Evolutionary conservation across 1,284 basidiomycete genomes (phyloP), one percentile per base, ranked within the genome.

Genomic region (Cystobasidium sp.): DNA sequence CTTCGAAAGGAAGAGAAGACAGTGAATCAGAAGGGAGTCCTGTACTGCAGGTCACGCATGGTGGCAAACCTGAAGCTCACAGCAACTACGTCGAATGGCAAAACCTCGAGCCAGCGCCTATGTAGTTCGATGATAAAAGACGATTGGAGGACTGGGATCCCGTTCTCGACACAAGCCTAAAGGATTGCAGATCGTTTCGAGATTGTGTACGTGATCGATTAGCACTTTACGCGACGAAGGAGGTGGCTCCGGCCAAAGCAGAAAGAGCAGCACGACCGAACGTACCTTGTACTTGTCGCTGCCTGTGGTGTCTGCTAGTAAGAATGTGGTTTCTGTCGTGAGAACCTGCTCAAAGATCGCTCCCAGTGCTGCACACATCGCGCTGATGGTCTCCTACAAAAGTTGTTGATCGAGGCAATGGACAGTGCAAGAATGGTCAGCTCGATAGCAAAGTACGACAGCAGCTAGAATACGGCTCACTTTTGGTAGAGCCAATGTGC

Each of bases 231-330:
- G 56, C 56, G 56, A 43, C 9, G 18, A 18, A 12, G 7, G 12
- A 41, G 43, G 37, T 10, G 43, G 56, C 56, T 14, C 6, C 20
- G 37, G 9, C 18, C 9, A 18, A 31, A n/a, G 37, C 39, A 59
- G 8, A 31, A 12, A 18, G 4, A 56, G 53, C 53, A 24, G 8
- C 6, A 31, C 31, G 5, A 5, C 31, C 31, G 1, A 20, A 9
- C 68, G 20, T 46, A 69, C 68, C 68, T 58, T 53, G 69, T 73
- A 73, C 22, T 73, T 73, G 52, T 73, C 62, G n/a, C 51, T 52
- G 14, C 66, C 62, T 18, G 70, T 66, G 2, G 43, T 56, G 53
- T 73, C 63, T 49, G 70, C 51, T 31, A 73, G 37, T 9, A 73
- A 43, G 46, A 73, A 73, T 12, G 70, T 73, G 4, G 70, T 66